A percentile compares a stretch with the other conserved stretches of the same genome.
Evolutionary conservation across 2,329 filamentous ascomycete genomes (phyloP).

Genomic region (Geoglossum cookeanum): DNA sequence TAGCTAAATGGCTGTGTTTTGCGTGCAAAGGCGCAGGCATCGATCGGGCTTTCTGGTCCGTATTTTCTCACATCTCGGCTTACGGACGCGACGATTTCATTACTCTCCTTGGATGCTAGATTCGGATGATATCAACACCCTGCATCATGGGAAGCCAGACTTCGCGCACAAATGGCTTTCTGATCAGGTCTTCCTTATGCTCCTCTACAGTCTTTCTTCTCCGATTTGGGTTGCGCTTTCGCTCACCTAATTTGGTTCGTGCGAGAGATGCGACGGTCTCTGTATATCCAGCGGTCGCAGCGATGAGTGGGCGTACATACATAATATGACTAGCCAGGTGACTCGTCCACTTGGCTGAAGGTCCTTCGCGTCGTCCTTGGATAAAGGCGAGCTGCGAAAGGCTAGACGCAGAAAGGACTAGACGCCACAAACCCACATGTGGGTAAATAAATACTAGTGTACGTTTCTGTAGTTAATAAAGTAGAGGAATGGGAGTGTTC

Average conservation of each 20-base stretch:
- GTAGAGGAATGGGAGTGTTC: not conserved
- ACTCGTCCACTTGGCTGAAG: not conserved
- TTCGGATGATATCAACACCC: not conserved
- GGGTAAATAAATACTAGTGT: not conserved
- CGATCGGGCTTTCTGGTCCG: not conserved
- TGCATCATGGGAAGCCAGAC: not conserved
- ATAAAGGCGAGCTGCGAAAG: not conserved
- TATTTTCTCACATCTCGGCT: not conserved
- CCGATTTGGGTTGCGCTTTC: not conserved
- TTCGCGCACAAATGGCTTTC: not conserved
- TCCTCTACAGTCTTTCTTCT: not conserved
- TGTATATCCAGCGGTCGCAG: not conserved
- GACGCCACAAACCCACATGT: not conserved
- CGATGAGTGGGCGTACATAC: not conserved
- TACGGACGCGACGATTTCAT: not conserved
- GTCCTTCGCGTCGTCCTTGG: not conserved
- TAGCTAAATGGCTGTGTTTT: not conserved
- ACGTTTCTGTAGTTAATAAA: not conserved
- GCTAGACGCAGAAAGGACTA: not conserved
- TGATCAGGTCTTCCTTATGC: not conserved
- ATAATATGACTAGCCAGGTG: not conserved
- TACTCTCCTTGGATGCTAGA: not conserved
- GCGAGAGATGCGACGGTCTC: not conserved
- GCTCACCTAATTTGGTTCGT: not conserved
- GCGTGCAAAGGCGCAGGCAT: not conserved